Evolutionary conservation across 2,329 filamentous ascomycete species (phyloP), one percentile per base, ranked within the genome.

Genomic region (Sclerotinia borealis): DNA sequence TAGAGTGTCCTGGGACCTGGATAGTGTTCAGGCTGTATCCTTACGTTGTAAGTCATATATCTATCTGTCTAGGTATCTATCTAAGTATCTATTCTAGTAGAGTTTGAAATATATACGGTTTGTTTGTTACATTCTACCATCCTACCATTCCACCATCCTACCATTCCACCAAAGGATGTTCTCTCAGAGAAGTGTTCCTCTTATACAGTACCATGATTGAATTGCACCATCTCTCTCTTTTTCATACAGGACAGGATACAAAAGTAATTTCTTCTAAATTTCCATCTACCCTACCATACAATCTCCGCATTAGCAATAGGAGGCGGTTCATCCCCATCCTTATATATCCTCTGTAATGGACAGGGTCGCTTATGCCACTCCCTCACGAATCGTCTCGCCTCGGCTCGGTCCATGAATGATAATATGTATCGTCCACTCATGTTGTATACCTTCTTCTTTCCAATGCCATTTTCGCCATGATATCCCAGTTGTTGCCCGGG

Each of bases 331-430:
- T 77, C 77, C 61, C 76, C 76, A 27, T 47, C 58, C 34, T 70
- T 73, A 63, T 68, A 72, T 69, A 64, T 65, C 19, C 64, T 65
- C 9, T 54, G 56, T 39, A 61, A 31, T 27, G 77, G 77, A 67
- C 84, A 74, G 29, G 76, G 74, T 59, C 76, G 76, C 47, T 79
- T 73, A 75, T 85, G 80, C 83, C 83, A 86, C 63, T 78, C 74
- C 54, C 76, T 70, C 4, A 79, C 76, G 73, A 84, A 84, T 65
- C 79, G 74, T 61, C 77, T 65, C 19, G 74, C 74, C 63, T 75
- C 74, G 25, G 71, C 63, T 19, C 67, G 63, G 61, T 74, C 69
- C 48, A 65, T 70, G 55, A 75, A 73, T 4, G 71, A 67, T 15
- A 75, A 61, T 7, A 73, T 67, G 63, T 69, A 75, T 59, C 67